A percentile compares a stretch with the other conserved stretches of the same genome.
Conservation (phyloP, 2,329 filamentous ascomycete genomes). For the Claviceps citrina region DNA sequence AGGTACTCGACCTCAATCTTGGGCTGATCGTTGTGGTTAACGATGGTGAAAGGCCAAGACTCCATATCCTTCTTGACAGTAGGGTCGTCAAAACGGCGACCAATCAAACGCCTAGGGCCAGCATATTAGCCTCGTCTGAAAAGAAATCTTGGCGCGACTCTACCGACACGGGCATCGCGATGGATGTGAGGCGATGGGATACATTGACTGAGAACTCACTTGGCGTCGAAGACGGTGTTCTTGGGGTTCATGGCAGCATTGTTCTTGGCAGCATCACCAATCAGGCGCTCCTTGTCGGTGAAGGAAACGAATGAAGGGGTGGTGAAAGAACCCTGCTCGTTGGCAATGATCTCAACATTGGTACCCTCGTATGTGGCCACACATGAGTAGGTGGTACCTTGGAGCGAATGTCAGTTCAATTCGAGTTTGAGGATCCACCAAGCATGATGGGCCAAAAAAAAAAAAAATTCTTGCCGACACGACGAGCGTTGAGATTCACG, state of each 20-base stretch:
- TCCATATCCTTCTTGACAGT: constrained; percentile 98
- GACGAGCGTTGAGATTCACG: background rate
- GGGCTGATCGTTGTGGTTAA: constrained; percentile 77
- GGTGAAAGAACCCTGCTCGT: constrained; percentile 98
- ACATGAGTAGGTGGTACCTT: constrained; percentile 99
- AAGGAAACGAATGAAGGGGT: constrained; percentile 98
- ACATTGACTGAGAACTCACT: constrained; percentile 51
- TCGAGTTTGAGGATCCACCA: background rate
- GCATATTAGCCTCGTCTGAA: background rate
- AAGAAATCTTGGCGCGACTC: background rate
- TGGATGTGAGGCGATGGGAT: background rate
- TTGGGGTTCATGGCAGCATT: constrained; percentile 98
- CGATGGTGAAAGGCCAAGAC: constrained; percentile 98
- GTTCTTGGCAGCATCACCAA: constrained; percentile 99
- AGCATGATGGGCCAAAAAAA: background rate
- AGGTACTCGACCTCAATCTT: constrained; percentile 93
- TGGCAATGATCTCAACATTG: constrained; percentile 99
- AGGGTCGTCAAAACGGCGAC: constrained; percentile 84
- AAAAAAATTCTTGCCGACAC: background rate
- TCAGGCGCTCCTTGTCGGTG: constrained; percentile 96
- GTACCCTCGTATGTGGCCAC: constrained; percentile 98
- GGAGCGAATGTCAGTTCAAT: constrained; percentile 2
- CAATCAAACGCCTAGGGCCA: constrained; percentile 75
- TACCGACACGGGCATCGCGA: background rate
- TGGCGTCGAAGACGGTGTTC: constrained; percentile 99